Conservation (phyloP, 345 rosid genomes). For the Hevea brasiliensis region DNA sequence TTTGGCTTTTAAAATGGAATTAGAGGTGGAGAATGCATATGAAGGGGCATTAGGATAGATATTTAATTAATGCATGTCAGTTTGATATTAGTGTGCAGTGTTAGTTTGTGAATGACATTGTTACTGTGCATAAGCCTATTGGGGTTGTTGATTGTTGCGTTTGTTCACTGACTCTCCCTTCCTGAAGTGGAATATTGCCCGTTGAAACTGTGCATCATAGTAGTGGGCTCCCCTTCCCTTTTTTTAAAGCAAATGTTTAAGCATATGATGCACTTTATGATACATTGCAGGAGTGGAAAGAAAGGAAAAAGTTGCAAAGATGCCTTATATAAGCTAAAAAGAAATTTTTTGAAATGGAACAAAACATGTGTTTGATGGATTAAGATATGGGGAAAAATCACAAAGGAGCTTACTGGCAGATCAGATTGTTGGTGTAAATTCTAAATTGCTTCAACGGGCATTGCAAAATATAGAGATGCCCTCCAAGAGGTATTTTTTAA, state of each 20-base stretch:
- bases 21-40: not conserved
- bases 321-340: conserved; percentile 81
- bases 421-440: conserved; percentile 64
- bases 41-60: not conserved
- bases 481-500: conserved; percentile 51
- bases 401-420: conserved; percentile 65
- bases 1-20: not conserved
- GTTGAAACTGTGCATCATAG: not conserved
- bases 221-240: not conserved
- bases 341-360: conserved; percentile 77
- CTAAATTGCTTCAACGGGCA: conserved; percentile 75
- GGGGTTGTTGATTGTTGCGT: not conserved
- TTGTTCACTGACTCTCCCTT: not conserved
- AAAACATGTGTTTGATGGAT: conserved; percentile 83
- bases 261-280: not conserved
- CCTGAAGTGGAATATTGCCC: too few species aligned
- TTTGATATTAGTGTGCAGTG: not conserved
- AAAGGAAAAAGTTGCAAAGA: conserved; percentile 69
- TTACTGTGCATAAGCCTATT: too few species aligned
- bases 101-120: not conserved
- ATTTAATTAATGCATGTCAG: not conserved
- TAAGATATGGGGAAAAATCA: conserved; percentile 69
- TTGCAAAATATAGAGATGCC: conserved; percentile 51
- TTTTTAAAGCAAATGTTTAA: not conserved
- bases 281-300: conserved; percentile 81